Conservation (phyloP, 2,329 filamentous ascomycete genomes). For the Dactylellina cionopaga region DNA sequence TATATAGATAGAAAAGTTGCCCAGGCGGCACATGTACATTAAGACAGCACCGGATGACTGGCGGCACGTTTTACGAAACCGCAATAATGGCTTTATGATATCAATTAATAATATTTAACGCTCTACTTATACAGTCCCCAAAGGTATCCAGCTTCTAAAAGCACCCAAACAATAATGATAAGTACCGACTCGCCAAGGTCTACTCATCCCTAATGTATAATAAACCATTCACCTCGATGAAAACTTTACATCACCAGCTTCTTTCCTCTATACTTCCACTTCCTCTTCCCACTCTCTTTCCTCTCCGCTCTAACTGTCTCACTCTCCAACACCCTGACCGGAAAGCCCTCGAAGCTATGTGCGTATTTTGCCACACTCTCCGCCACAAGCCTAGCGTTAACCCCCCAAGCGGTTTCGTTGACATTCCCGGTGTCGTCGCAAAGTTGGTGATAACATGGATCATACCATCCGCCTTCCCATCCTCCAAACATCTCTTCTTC, state of each 20-base stretch:
- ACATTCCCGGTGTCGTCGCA: slow-evolving; percentile 68
- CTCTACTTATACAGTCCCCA: too few species aligned
- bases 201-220: not conserved
- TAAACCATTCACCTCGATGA: too few species aligned
- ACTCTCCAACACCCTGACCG: slow-evolving; percentile 57
- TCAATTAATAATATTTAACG: too few species aligned
- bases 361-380: slow-evolving; percentile 78
- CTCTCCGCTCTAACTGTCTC: slow-evolving; percentile 23
- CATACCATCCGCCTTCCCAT: slow-evolving; percentile 67
- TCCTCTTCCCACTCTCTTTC: slow-evolving; percentile 17
- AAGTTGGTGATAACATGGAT: slow-evolving; percentile 68
- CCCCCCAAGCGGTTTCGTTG: slow-evolving; percentile 66
- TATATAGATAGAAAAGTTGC: too few species aligned
- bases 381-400: slow-evolving; percentile 71
- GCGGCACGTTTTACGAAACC: too few species aligned
- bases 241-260: slow-evolving; percentile 43
- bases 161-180: not conserved
- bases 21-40: too few species aligned
- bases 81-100: too few species aligned
- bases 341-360: slow-evolving; percentile 72
- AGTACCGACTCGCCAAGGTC: not conserved
- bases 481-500: slow-evolving; percentile 77
- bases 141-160: too few species aligned
- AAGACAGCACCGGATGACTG: too few species aligned
- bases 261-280: slow-evolving; percentile 42